Conservation (phyloP, 768 basidiomycete genomes). For the Phlegmacium glaucopus region DNA sequence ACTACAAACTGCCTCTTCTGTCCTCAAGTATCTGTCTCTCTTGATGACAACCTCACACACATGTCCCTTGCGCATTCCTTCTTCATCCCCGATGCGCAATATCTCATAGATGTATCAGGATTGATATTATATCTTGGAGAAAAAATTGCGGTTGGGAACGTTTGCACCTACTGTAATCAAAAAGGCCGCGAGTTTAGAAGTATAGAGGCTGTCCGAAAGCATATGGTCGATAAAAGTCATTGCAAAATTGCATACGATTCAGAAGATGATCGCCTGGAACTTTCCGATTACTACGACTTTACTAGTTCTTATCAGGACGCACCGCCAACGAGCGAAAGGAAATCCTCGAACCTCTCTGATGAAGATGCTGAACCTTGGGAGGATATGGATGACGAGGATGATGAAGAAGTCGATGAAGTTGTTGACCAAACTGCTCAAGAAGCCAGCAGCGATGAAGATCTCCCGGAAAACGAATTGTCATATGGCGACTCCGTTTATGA, state of each 20-base stretch:
- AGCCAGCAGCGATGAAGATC: slow-evolving; percentile 25
- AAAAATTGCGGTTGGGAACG: slow-evolving; percentile 89
- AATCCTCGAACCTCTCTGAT: slow-evolving; percentile 7
- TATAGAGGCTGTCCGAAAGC: slow-evolving; percentile 85
- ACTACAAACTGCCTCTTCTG: slow-evolving; percentile 87
- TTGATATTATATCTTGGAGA: slow-evolving; percentile 85
- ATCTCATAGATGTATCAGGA: slow-evolving; percentile 79
- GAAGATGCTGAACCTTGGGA: slow-evolving; percentile 34
- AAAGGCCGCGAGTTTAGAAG: slow-evolving; percentile 79
- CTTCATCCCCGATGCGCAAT: slow-evolving; percentile 93
- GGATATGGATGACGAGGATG: slow-evolving; percentile 37
- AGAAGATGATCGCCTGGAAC: slow-evolving; percentile 74
- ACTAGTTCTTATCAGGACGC: slow-evolving; percentile 67
- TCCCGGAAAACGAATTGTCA: slow-evolving; percentile 54
- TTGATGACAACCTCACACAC: slow-evolving; percentile 74
- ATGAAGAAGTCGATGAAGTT: slow-evolving; percentile 42
- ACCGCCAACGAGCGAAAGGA: slow-evolving; percentile 24
- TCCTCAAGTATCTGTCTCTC: slow-evolving; percentile 39
- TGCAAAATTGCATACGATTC: slow-evolving; percentile 94
- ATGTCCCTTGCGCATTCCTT: slow-evolving; percentile 90
- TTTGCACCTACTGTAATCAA: slow-evolving; percentile 89
- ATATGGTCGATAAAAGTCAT: slow-evolving; percentile 95
- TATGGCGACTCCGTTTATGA: slow-evolving; percentile 83
- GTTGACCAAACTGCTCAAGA: slow-evolving; percentile 25
- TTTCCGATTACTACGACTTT: slow-evolving; percentile 95